Conservation (phyloP, 164 flowering plant species). For the Kalanchoe fedtschenkoi region DNA sequence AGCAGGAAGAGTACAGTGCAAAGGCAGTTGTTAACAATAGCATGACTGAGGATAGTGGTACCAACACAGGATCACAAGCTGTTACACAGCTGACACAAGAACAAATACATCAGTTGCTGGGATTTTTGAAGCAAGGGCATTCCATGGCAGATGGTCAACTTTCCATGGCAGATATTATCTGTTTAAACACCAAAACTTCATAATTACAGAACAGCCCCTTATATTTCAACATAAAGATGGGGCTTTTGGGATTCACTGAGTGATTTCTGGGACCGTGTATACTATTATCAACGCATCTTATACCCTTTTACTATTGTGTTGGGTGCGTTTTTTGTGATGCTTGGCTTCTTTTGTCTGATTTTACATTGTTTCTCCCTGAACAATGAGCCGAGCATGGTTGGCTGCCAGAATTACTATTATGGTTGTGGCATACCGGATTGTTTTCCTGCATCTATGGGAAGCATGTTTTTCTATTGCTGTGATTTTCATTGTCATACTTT, state of each 20-base stretch:
- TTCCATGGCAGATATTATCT: too few species aligned
- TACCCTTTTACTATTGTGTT: constrained; percentile 88
- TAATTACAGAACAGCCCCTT: too few species aligned
- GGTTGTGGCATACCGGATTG: constrained; percentile 97
- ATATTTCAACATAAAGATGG: constrained; percentile 96
- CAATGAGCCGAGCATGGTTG: constrained; percentile 70
- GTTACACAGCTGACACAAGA: too few species aligned
- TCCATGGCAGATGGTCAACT: too few species aligned
- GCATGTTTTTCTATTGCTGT: constrained; percentile 76
- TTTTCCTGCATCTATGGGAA: constrained; percentile 90
- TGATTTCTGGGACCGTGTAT: constrained; percentile 92
- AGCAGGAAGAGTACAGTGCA: too few species aligned
- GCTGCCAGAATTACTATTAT: constrained; percentile 86
- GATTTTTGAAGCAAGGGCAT: too few species aligned
- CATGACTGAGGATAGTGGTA: too few species aligned
- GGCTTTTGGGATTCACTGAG: constrained; percentile 69
- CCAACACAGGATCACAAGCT: too few species aligned
- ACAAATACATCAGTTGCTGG: too few species aligned
- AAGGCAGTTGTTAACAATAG: too few species aligned
- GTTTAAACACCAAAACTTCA: too few species aligned
- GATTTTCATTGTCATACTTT: constrained; percentile 76
- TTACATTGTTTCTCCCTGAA: constrained; percentile 71
- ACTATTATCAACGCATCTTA: constrained; percentile 86
- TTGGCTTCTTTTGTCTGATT: constrained; percentile 77
- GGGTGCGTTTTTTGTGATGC: constrained; percentile 82